phyloP scores from a whole-genome alignment of 2,329 filamentous ascomycete species.

The Magnaporthales sp. region DNA sequence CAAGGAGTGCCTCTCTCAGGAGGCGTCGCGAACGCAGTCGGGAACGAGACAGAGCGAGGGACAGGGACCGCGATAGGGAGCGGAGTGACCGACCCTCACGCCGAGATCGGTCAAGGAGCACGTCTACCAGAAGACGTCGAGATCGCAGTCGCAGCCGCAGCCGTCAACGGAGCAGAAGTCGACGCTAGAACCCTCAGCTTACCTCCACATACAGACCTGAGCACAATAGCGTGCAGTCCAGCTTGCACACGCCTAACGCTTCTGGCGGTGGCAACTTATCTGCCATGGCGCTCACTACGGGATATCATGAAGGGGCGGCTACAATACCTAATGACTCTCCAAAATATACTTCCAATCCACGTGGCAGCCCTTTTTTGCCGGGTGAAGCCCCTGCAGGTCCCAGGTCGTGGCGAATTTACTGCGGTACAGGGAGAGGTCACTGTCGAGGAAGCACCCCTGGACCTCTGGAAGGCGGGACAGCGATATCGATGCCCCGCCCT shows the following conservation, averaged over 20 bases:
- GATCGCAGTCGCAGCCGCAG: slow-evolving; percentile 17
- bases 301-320: not conserved
- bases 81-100: slow-evolving; percentile 15
- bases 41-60: slow-evolving; percentile 24
- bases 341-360: not conserved
- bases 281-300: not conserved
- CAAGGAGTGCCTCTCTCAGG: slow-evolving; percentile 23
- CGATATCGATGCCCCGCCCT: not conserved
- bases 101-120: slow-evolving; percentile 14
- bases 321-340: not conserved
- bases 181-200: slow-evolving; percentile 11
- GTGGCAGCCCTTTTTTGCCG: not conserved
- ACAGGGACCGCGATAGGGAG: slow-evolving; percentile 15
- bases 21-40: slow-evolving; percentile 22
- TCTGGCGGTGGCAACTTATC: not conserved
- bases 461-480: not conserved
- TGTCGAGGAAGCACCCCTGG: not conserved
- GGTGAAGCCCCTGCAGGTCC: not conserved
- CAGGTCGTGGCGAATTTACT: not conserved
- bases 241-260: not conserved
- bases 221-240: not conserved
- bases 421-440: not conserved
- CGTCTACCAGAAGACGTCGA: slow-evolving; percentile 12
- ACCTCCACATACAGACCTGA: not conserved
- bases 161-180: slow-evolving; percentile 17